Evolutionary conservation across 2,329 filamentous ascomycete species (phyloP).

Genomic region (Alternaria gansuensis): DNA sequence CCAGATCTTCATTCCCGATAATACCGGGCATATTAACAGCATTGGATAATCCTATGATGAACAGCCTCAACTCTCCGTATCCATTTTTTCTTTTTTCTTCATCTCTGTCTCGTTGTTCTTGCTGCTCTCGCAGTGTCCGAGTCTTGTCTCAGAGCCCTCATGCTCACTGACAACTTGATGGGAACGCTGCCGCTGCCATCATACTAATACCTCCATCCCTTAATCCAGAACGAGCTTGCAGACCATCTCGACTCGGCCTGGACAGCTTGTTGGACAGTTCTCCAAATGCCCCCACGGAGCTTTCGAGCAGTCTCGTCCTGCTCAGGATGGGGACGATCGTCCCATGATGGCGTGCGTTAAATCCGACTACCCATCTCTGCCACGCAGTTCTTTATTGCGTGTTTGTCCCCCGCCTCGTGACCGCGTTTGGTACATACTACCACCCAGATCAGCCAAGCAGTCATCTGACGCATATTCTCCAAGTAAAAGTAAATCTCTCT

Average conservation of each 20-base stretch:
- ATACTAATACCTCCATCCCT: slow-evolving; percentile 1
- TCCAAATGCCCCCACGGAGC: not conserved
- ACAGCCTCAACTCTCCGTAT: not conserved
- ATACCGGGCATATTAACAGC: not conserved
- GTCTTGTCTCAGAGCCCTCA: not conserved
- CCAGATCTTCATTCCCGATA: not conserved
- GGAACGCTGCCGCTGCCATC: slow-evolving; percentile 3
- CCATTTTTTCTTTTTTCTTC: not conserved
- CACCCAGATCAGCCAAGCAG: not conserved
- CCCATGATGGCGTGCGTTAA: not conserved
- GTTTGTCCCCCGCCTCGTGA: not conserved
- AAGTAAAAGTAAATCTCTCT: not conserved
- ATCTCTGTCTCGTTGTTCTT: not conserved
- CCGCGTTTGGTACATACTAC: not conserved
- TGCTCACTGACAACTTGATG: slow-evolving; percentile 1
- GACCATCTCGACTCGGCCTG: not conserved
- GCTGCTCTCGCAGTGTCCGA: not conserved
- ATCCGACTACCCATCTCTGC: not conserved
- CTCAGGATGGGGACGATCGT: not conserved
- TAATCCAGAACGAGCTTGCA: not conserved
- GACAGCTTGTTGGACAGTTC: not conserved
- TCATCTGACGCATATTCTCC: not conserved
- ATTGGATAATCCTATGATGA: not conserved
- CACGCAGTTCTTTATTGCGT: not conserved
- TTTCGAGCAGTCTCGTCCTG: not conserved